A percentile compares a stretch with the other conserved stretches of the same genome.
These are phyloP conservation scores for Tolypocladium amazonense DNA, from an alignment of 2,329 filamentous ascomycete species.

Conservation along the genomic window DNA sequence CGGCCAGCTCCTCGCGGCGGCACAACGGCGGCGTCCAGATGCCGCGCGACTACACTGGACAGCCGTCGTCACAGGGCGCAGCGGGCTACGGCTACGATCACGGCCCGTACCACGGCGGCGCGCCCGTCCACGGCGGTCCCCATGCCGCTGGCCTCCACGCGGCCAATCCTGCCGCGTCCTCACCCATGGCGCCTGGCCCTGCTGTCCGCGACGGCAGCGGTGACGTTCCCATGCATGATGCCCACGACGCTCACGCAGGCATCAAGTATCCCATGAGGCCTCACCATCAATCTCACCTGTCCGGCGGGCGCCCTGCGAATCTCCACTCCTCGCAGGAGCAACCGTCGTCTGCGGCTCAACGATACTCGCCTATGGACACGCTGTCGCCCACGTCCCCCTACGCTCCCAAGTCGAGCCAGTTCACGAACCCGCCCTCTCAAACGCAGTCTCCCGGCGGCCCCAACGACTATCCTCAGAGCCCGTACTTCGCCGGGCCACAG, in stretches of 20 bases:
- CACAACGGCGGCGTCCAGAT: slow-evolving; percentile 44
- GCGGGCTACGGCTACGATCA: slow-evolving; percentile 46
- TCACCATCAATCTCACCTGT: slow-evolving; percentile 64
- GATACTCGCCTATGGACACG: slow-evolving; percentile 93
- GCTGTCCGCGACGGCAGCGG: slow-evolving; percentile 61
- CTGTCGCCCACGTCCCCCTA: slow-evolving; percentile 75
- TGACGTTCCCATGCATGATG: slow-evolving; percentile 80
- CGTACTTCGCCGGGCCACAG: slow-evolving; percentile 46
- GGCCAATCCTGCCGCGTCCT: slow-evolving; percentile 41
- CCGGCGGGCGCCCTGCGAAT: slow-evolving; percentile 40
- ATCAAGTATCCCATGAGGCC: slow-evolving; percentile 79
- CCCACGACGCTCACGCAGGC: slow-evolving; percentile 69
- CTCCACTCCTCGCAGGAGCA: slow-evolving; percentile 56
- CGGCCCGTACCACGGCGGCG: slow-evolving; percentile 49
- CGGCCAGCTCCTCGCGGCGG: slow-evolving; percentile 51
- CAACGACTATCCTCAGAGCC: slow-evolving; percentile 47
- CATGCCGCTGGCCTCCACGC: slow-evolving; percentile 23
- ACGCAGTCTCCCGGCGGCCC: slow-evolving; percentile 73
- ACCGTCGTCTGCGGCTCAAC: slow-evolving; percentile 72
- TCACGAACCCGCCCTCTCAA: slow-evolving; percentile 38
- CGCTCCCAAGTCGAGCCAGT: slow-evolving; percentile 51
- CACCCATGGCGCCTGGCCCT: slow-evolving; percentile 40
- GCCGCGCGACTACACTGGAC: slow-evolving; percentile 34
- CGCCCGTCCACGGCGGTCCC: slow-evolving; percentile 18
- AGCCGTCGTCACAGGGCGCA: slow-evolving; percentile 19